A percentile compares a stretch with the other conserved stretches of the same genome.
Evolutionary conservation across 1,284 basidiomycete species (phyloP).

Genomic region (Moniliophthora roreri): DNA sequence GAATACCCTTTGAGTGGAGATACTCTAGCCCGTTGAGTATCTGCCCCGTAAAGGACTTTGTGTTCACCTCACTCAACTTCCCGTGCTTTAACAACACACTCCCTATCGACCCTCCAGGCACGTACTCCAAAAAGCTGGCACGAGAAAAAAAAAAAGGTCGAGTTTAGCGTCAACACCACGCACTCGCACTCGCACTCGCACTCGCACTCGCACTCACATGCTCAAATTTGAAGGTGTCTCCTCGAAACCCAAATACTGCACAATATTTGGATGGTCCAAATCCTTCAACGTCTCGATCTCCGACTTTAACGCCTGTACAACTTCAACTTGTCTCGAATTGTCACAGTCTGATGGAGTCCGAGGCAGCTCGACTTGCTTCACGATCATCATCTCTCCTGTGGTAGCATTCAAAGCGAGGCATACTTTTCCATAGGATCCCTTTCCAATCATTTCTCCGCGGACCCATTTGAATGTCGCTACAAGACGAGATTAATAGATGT

Average conservation of each 20-base stretch:
- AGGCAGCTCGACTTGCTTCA: slow-evolving; percentile 98
- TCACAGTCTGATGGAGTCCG: slow-evolving; percentile 46
- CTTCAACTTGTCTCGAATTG: slow-evolving; percentile 60
- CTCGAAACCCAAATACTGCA: slow-evolving; percentile 83
- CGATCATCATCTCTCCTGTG: slow-evolving; percentile 98
- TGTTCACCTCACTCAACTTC: slow-evolving; percentile 76
- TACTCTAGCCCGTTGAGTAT: slow-evolving; percentile 83
- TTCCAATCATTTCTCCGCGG: slow-evolving; percentile 95
- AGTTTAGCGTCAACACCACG: not conserved
- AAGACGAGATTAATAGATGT: slow-evolving; percentile 15
- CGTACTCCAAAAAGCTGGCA: slow-evolving; percentile 87
- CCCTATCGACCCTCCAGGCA: slow-evolving; percentile 84
- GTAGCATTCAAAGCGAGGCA: slow-evolving; percentile 96
- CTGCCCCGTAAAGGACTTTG: slow-evolving; percentile 80
- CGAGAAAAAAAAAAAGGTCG: no score
- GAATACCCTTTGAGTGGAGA: slow-evolving; percentile 75
- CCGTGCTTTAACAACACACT: slow-evolving; percentile 77
- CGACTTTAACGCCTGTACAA: slow-evolving; percentile 47
- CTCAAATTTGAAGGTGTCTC: slow-evolving; percentile 73
- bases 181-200: no score
- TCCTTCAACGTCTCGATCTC: slow-evolving; percentile 84
- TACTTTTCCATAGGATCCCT: slow-evolving; percentile 95
- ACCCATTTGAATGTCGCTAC: slow-evolving; percentile 97
- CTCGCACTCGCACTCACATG: slow-evolving; percentile 46
- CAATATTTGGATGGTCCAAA: slow-evolving; percentile 83